A percentile compares a stretch with the other conserved stretches of the same genome.
phyloP scores from a whole-genome alignment of 257 asterid species.

The Solanum microdontum region DNA sequence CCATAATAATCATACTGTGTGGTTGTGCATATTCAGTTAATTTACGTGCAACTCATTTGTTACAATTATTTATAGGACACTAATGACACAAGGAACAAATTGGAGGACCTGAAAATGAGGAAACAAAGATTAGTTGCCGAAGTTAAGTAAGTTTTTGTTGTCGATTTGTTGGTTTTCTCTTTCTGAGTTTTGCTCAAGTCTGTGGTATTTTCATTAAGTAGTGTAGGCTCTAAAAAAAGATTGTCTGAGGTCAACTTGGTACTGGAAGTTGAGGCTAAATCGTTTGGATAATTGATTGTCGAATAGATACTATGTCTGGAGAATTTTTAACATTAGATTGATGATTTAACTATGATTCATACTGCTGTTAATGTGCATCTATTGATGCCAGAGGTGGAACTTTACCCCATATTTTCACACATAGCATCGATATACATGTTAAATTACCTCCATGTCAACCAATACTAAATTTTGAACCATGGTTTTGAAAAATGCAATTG shows the following conservation, averaged over 20 bases:
- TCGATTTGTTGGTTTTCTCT: background rate
- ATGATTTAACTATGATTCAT: background rate
- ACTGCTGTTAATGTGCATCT: background rate
- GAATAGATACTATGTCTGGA: background rate
- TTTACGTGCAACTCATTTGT: background rate
- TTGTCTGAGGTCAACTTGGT: background rate
- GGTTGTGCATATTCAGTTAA: background rate
- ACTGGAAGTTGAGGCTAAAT: background rate
- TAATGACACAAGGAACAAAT: constrained; percentile 31
- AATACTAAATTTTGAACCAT: background rate
- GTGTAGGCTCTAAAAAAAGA: background rate
- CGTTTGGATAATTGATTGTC: background rate
- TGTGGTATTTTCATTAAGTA: background rate
- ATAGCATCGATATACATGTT: background rate
- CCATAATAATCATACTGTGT: background rate
- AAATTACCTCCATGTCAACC: background rate
- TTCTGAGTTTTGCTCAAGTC: background rate
- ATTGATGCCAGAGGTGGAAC: background rate
- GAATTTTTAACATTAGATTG: background rate
- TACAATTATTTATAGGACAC: constrained; percentile 40
- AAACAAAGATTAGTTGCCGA: constrained; percentile 58
- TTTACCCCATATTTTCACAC: background rate
- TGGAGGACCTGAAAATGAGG: constrained; percentile 41
- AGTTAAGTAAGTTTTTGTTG: constrained; percentile 51
- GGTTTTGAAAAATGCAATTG: background rate